Base-by-base conservation (phyloP, 208 protist species). In the Leishmania tarentolae region DNA sequence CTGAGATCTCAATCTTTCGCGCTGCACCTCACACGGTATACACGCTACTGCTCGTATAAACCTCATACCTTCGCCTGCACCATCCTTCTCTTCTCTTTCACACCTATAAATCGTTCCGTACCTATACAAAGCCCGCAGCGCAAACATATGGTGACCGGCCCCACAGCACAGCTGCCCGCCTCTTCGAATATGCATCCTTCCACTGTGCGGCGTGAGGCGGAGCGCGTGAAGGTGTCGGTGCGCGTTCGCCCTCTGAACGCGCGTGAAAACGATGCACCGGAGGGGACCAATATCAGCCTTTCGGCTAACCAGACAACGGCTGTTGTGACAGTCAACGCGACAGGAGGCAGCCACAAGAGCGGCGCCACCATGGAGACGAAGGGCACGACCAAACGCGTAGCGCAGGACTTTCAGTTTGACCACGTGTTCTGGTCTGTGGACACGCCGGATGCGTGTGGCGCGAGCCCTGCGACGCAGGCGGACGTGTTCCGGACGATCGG, bases 351-450 rank as follows among this genome's bases (percentile, higher is more conserved):
- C n/a, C 21, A 61, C 56, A 61, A n/a, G 21, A 61, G 46, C 80
- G 52, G 21, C 52, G 65, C 50, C 42, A 31, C 47, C 7, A n/a
- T n/a, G n/a, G 73, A 46, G 24, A 19, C 72, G 24, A 13, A 17
- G 3, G 73, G 21, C 8, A 75, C n/a, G 0, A 63, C 69, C 21
- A 63, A 65, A 5, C 44, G 69, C 6, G 42, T 69, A 15, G 59
- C 70, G 31, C 80, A 79, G 65, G 85, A 83, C 44, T 94, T 92
- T 68, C 88, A 92, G 77, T 94, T 94, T 79, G 91, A 94, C 82
- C 83, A 87, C 79, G 85, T 91, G 52, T 94, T 93, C 75, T 92
- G 87, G 91, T 93, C 91, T 1, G 65, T 92, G 40, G 84, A 87
- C 17, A 57, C 65, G 63, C 65, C 56, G 53, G 88, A 95, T 66